Conservation (phyloP, 139 green algal species). For the Coelastrella sp. region DNA sequence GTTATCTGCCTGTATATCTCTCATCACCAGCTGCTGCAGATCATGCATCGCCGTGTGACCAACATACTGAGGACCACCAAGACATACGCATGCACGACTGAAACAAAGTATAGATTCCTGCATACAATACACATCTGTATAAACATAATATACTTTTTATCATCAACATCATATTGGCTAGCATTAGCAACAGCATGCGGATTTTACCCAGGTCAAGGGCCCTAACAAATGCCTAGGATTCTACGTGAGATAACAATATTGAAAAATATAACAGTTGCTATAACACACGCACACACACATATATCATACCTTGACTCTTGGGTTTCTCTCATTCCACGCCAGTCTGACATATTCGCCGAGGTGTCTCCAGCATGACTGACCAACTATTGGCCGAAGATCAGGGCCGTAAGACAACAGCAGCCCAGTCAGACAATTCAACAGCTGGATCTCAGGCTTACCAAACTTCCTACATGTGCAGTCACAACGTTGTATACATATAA, state of each 20-base stretch:
- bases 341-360: slow-evolving; percentile 17
- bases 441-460: slow-evolving; percentile 12
- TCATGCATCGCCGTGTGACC: not conserved
- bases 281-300: not conserved
- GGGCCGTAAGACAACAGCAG: slow-evolving; percentile 24
- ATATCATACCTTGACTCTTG: slow-evolving; percentile 5
- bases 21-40: not conserved
- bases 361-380: not conserved
- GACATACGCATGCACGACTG: not conserved
- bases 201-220: no score
- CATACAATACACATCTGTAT: no score
- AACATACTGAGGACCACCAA: not conserved
- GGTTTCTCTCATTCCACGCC: slow-evolving; percentile 20
- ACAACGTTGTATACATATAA: no score
- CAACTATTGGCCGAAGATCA: not conserved
- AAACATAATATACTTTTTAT: no score
- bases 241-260: not conserved
- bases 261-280: not conserved
- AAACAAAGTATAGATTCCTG: slow-evolving; percentile 28
- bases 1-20: not conserved
- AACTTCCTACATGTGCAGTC: slow-evolving; percentile 17
- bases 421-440: slow-evolving; percentile 18
- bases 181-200: not conserved
- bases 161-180: slow-evolving; percentile 1
- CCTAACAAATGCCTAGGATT: not conserved